phyloP scores from a whole-genome alignment of 192 early-diverging fungal species.

The Jimgerdemannia lactiflua region DNA sequence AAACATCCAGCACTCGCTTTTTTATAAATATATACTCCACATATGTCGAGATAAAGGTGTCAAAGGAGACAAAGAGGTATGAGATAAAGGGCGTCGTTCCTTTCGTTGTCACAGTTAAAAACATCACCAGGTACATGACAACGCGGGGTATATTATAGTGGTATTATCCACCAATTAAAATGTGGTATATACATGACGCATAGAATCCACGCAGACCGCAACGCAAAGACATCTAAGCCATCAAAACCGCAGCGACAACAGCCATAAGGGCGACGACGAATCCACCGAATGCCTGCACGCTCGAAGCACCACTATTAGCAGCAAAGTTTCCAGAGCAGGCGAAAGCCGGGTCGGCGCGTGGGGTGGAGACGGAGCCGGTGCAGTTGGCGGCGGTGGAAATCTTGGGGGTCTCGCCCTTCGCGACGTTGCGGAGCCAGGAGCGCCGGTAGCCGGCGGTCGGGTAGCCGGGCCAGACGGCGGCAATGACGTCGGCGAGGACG shows the following conservation, averaged over 20 bases:
- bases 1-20: too few species aligned
- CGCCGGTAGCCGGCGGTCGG: conserved; percentile 44
- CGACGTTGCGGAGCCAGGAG: conserved; percentile 73
- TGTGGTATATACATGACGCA: too few species aligned
- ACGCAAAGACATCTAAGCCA: not conserved
- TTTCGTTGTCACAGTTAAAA: too few species aligned
- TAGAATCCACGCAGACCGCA: too few species aligned
- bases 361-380: conserved; percentile 27
- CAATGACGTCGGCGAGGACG: conserved; percentile 67
- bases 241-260: not conserved
- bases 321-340: conserved; percentile 14
- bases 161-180: too few species aligned
- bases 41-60: too few species aligned
- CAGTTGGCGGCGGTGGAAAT: conserved; percentile 49
- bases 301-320: not conserved
- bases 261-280: not conserved
- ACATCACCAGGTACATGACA: too few species aligned
- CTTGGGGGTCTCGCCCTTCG: conserved; percentile 47
- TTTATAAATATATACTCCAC: too few species aligned
- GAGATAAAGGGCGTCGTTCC: too few species aligned
- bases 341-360: conserved; percentile 22
- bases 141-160: too few species aligned
- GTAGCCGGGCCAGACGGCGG: conserved; percentile 55
- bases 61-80: too few species aligned
- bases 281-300: not conserved